A percentile compares a stretch with the other conserved stretches of the same genome.
These are phyloP conservation scores for Leccinum pachyderme DNA, from an alignment of 1,284 basidiomycete genomes.

Conservation along the genomic window DNA sequence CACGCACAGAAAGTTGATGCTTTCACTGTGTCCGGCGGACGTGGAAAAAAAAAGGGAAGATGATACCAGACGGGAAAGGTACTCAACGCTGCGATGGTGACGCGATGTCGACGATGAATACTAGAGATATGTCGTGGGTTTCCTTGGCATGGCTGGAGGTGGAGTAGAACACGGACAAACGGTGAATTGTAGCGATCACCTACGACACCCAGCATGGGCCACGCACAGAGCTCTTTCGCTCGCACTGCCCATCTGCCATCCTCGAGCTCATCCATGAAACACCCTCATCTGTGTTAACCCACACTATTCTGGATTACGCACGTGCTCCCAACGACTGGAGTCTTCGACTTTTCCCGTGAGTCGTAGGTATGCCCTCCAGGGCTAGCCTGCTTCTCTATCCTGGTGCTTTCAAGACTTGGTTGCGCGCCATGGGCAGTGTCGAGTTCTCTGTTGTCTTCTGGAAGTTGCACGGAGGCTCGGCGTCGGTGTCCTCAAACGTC, in stretches of 20 bases:
- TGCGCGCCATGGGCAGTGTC: constrained; percentile 32
- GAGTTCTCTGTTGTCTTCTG: constrained; percentile 5
- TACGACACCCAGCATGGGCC: constrained; percentile 19
- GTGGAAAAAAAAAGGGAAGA: constrained; percentile 19
- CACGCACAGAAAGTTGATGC: constrained; percentile 31
- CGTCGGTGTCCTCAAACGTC: constrained; percentile 27
- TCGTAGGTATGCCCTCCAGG: constrained; percentile 7
- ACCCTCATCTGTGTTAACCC: constrained; percentile 11
- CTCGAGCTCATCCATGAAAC: constrained; percentile 5
- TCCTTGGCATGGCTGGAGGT: constrained; percentile 3
- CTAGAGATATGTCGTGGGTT: constrained; percentile 31
- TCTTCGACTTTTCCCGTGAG: constrained; percentile 23
- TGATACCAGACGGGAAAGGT: constrained; percentile 27
- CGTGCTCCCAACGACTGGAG: constrained; percentile 21
- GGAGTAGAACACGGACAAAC: constrained; percentile 29
- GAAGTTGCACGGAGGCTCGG: constrained; percentile 10
- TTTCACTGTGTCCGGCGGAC: constrained; percentile 21
- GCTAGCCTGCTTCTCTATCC: constrained; percentile 11
- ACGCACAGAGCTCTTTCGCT: constrained; percentile 33
- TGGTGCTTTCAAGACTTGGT: constrained; percentile 33
- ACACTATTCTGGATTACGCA: constrained; percentile 25
- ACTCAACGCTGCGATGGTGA: constrained; percentile 9
- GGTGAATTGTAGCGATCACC: constrained; percentile 6
- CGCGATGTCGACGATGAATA: constrained; percentile 14
- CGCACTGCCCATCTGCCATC: constrained; percentile 19